These are phyloP conservation scores for Alloascoidea africana DNA, from an alignment of 805 yeast species.

Conservation along the genomic window DNA sequence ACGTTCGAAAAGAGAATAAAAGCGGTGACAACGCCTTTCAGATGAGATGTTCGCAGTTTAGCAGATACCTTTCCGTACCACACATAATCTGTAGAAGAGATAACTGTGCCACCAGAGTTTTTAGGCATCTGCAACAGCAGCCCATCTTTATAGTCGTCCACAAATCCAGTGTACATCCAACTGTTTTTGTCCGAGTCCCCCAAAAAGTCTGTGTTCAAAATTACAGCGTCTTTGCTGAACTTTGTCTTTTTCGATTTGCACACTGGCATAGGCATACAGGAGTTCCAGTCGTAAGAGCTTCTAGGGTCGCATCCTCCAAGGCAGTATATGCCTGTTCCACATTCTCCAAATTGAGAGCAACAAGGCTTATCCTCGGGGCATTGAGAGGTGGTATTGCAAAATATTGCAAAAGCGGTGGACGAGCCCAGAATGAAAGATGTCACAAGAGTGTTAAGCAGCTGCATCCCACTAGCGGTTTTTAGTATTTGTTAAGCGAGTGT, in stretches of 20 bases:
- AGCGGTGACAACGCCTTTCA: constrained; percentile 72
- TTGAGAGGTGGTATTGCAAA: constrained; percentile 34
- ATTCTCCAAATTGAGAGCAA: constrained; percentile 66
- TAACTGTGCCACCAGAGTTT: constrained; percentile 57
- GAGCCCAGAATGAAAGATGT: too few relatives aligned
- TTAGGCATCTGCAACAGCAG: constrained; percentile 68
- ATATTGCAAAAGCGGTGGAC: constrained; percentile 11
- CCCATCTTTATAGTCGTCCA: constrained; percentile 34
- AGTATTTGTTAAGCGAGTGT: too few relatives aligned
- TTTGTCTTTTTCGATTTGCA: constrained; percentile 28
- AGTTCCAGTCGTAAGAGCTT: constrained; percentile 41
- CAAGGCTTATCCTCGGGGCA: constrained; percentile 82
- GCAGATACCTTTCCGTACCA: constrained; percentile 82
- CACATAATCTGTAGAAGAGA: constrained; percentile 62
- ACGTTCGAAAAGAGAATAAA: constrained; percentile 70
- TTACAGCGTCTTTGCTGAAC: constrained; percentile 20
- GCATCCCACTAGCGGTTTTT: too few relatives aligned
- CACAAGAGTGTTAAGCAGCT: too few relatives aligned
- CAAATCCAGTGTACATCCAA: constrained; percentile 58
- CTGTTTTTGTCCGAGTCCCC: constrained; percentile 57
- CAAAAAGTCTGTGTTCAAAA: constrained; percentile 27
- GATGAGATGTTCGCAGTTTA: constrained; percentile 57
- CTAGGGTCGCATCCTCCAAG: constrained; percentile 81
- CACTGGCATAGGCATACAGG: constrained; percentile 81
- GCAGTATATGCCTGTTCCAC: constrained; percentile 70